Base-by-base conservation (phyloP, 139 green algal species). In the Chlamydomonas sp. region DNA sequence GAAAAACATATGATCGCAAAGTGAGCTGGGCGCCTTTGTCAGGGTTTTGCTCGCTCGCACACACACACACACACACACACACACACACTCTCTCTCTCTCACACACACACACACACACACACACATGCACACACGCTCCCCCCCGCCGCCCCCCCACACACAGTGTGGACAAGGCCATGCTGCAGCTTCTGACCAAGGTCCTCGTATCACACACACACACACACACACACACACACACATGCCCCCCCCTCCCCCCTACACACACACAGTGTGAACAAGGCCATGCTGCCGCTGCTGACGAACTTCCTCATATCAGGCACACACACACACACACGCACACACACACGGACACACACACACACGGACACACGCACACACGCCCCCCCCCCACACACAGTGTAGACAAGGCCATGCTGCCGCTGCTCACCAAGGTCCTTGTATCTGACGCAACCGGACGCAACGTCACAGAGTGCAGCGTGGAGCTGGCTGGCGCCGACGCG, bases 361-460 rank as follows among this genome's bases (percentile, higher is more conserved):
- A 54, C 20, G 43, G 16, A 54, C 43, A 54, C 20, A 20, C 43
- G 20, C 20, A 54, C 20, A n/a, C n/a, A n/a, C n/a, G n/a, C n/a
- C n/a, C n/a, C n/a, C n/a, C n/a, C n/a, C n/a, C n/a, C n/a, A n/a
- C n/a, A n/a, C n/a, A n/a, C n/a, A n/a, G n/a, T n/a, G 37, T 57
- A 20, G 36, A 57, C 62, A 69, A 69, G 26, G 8, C 8, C 37
- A 36, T 39, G 20, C 39, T 66, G 5, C 13, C 59, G 59, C 59
- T 48, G 59, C 8, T 43, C 59, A 66, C 59, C 59, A 66, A 66
- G 59, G 59, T 66, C 13, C 31, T 66, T 8, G 59, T 43, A 5
- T 29, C 33, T 37, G 59, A 66, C 59, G 31, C 59, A 13, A 30
- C 6, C 6, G 28, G 54, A 10, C 5, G 16, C 33, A 8, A 66